phyloP scores from a whole-genome alignment of 1,139 yeast genomes.

The Kurtzmaniella quercitrusa region DNA sequence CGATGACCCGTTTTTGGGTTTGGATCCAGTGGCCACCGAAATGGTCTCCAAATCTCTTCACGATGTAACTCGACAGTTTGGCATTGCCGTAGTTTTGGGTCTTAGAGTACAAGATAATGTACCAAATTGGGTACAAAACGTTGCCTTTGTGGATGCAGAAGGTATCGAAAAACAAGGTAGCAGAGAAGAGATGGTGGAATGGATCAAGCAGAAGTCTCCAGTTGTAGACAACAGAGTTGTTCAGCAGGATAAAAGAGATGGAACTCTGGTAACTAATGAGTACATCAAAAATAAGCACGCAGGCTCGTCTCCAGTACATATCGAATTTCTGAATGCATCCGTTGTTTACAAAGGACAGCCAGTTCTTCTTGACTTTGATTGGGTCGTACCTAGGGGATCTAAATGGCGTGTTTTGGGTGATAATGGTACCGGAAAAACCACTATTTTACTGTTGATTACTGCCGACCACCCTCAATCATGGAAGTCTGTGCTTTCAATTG shows the following conservation, averaged over 20 bases:
- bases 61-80: constrained; percentile 22
- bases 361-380: constrained; percentile 55
- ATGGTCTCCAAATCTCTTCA: constrained; percentile 49
- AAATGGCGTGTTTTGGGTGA: constrained; percentile 88
- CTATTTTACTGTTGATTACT: constrained; percentile 74
- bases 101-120: constrained; percentile 68
- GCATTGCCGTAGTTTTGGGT: constrained; percentile 56
- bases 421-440: constrained; percentile 93
- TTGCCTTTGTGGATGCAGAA: constrained; percentile 52
- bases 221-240: not conserved
- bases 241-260: constrained; percentile 3
- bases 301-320: constrained; percentile 24
- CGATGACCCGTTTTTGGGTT: constrained; percentile 90
- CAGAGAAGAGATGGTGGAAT: constrained; percentile 18
- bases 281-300: not conserved
- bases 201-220: constrained; percentile 5
- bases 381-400: constrained; percentile 69
- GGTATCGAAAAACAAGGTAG: constrained; percentile 55
- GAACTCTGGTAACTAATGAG: constrained; percentile 4
- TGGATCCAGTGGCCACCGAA: constrained; percentile 71
- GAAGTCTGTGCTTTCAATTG: constrained; percentile 63
- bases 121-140: constrained; percentile 76
- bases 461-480: constrained; percentile 98
- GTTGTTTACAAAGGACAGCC: constrained; percentile 64
- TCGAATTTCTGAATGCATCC: constrained; percentile 61